phyloP scores from a whole-genome alignment of 768 basidiomycete species.

The Paxillus involutus region DNA sequence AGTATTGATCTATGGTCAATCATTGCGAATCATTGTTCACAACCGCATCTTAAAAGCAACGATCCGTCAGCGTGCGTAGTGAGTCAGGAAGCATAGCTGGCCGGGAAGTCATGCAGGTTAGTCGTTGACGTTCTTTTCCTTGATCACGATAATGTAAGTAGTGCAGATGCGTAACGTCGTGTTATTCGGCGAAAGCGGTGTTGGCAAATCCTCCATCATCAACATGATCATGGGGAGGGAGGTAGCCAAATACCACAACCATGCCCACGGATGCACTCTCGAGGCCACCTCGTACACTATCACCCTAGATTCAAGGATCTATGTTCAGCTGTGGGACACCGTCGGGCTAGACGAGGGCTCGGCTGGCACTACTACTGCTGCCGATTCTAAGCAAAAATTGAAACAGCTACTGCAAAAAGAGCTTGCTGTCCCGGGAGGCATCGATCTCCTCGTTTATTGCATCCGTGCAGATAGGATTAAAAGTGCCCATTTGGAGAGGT shows the following conservation, averaged over 20 bases:
- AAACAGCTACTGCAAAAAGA: conserved; percentile 28
- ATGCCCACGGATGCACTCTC: conserved; percentile 29
- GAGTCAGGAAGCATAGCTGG: background rate
- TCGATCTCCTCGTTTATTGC: conserved; percentile 28
- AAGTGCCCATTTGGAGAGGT: conserved; percentile 16
- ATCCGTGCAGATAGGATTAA: conserved; percentile 27
- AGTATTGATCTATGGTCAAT: background rate
- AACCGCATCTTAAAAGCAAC: background rate
- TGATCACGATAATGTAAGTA: background rate
- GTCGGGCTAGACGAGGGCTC: conserved; percentile 34
- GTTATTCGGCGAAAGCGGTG: conserved; percentile 32
- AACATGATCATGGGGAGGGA: conserved; percentile 32
- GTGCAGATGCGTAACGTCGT: conserved; percentile 31
- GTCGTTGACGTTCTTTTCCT: background rate
- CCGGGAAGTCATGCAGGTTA: conserved; percentile 5
- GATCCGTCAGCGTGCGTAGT: no score
- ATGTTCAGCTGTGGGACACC: conserved; percentile 34
- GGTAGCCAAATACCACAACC: conserved; percentile 27
- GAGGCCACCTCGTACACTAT: conserved; percentile 15
- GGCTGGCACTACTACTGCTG: conserved; percentile 11
- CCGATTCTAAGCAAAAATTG: conserved; percentile 16
- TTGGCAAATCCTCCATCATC: conserved; percentile 42
- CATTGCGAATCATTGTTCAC: background rate
- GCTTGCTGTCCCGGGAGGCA: conserved; percentile 13
- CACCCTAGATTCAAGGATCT: conserved; percentile 13